phyloP scores from a whole-genome alignment of 805 yeast genomes.

The Wickerhamiella nectarea region DNA sequence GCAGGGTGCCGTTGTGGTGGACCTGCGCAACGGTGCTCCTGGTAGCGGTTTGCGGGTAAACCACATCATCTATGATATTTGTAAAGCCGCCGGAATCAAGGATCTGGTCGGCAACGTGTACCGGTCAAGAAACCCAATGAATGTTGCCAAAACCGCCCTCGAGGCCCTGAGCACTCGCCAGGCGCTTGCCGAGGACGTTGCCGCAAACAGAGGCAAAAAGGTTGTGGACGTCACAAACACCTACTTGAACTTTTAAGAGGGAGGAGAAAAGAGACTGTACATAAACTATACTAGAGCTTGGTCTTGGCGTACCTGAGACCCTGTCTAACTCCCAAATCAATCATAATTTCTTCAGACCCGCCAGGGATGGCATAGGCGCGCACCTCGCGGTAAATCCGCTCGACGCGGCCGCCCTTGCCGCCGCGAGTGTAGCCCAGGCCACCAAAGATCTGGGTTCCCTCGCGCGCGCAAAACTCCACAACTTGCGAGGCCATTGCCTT shows the following conservation, averaged over 20 bases:
- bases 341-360: slow-evolving; percentile 35
- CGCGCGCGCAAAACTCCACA: slow-evolving; percentile 32
- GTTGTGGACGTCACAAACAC: slow-evolving; percentile 83
- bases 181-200: slow-evolving; percentile 72
- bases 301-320: slow-evolving; percentile 19
- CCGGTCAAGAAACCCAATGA: slow-evolving; percentile 88
- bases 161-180: slow-evolving; percentile 70
- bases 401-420: slow-evolving; percentile 33
- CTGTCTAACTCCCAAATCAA: slow-evolving; percentile 30
- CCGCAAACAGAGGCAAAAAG: slow-evolving; percentile 86
- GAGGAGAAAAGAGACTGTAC: too few relatives aligned
- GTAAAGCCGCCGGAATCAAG: slow-evolving; percentile 86
- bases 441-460: slow-evolving; percentile 34
- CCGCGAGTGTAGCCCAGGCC: slow-evolving; percentile 33
- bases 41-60: slow-evolving; percentile 91
- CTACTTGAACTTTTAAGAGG: slow-evolving; percentile 43
- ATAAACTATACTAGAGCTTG: background rate
- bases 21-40: slow-evolving; percentile 75
- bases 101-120: slow-evolving; percentile 86
- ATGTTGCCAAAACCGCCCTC: slow-evolving; percentile 77
- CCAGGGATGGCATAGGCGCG: slow-evolving; percentile 35
- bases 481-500: slow-evolving; percentile 31
- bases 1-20: slow-evolving; percentile 73
- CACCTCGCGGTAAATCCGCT: slow-evolving; percentile 32
- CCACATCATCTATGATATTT: slow-evolving; percentile 77